Conservation (phyloP, 2,329 filamentous ascomycete genomes). For the Penicillium sclerotigenum region DNA sequence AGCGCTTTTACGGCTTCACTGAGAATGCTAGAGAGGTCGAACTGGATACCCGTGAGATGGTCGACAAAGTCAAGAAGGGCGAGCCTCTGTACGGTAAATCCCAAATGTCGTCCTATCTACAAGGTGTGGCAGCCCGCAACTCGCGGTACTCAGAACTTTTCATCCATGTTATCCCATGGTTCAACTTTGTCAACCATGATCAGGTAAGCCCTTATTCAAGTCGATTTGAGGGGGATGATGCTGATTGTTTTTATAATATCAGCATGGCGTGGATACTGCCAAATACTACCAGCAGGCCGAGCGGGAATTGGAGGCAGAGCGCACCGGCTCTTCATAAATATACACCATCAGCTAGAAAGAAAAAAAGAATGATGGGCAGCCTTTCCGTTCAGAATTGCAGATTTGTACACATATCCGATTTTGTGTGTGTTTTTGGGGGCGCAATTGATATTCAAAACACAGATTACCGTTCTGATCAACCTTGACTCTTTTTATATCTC, state of each 20-base stretch:
- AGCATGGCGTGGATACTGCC: conserved; percentile 95
- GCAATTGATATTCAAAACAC: conserved; percentile 24
- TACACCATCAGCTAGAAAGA: conserved; percentile 12
- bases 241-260: neutral
- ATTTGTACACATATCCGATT: conserved; percentile 29
- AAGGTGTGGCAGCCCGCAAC: conserved; percentile 88
- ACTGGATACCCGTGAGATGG: conserved; percentile 98
- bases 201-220: conserved; percentile 46
- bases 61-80: conserved; percentile 88
- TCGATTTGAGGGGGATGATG: neutral
- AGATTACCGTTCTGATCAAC: conserved; percentile 15
- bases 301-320: conserved; percentile 83
- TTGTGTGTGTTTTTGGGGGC: conserved; percentile 22
- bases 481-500: neutral
- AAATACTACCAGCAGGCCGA: conserved; percentile 98
- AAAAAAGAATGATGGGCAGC: conserved; percentile 5
- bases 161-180: conserved; percentile 84
- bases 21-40: conserved; percentile 91
- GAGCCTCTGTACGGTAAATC: conserved; percentile 84
- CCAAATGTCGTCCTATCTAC: conserved; percentile 77
- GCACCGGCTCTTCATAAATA: conserved; percentile 28
- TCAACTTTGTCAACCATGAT: conserved; percentile 97
- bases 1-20: conserved; percentile 90
- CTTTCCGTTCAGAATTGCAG: conserved; percentile 14
- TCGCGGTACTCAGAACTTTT: conserved; percentile 86